These are phyloP conservation scores for Mortierella antarctica DNA, from an alignment of 192 early-diverging fungal genomes.

Conservation along the genomic window DNA sequence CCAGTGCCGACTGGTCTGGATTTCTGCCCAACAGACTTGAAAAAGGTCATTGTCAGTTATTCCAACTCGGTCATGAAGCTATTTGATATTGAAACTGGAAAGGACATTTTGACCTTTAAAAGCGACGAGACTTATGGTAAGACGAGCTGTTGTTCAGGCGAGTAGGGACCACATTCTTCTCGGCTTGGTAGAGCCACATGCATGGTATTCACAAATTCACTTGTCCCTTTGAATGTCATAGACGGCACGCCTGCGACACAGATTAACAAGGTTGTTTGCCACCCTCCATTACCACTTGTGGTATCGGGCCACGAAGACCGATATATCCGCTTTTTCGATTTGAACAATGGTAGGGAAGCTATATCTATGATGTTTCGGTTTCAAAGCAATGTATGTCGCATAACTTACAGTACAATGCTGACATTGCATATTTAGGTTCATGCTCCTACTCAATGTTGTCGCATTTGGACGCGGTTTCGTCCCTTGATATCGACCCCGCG, in stretches of 20 bases:
- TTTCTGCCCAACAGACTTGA: conserved; percentile 70
- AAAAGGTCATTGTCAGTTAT: conserved; percentile 72
- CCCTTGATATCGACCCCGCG: conserved; percentile 71
- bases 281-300: conserved; percentile 78
- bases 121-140: conserved; percentile 74
- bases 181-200: background rate
- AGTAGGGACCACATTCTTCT: background rate
- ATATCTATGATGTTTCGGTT: background rate
- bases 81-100: conserved; percentile 83
- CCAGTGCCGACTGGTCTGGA: conserved; percentile 74
- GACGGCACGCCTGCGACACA: conserved; percentile 75
- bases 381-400: background rate
- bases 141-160: background rate
- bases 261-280: conserved; percentile 79
- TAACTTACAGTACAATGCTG: background rate
- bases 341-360: conserved; percentile 68
- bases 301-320: conserved; percentile 85
- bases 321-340: conserved; percentile 79
- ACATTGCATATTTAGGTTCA: conserved; percentile 52
- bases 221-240: conserved; percentile 10
- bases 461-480: conserved; percentile 74
- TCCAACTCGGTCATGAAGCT: conserved; percentile 72
- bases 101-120: conserved; percentile 62
- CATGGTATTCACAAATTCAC: background rate
- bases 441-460: conserved; percentile 72